Conservation (phyloP, 2,329 filamentous ascomycete species). For the Exophiala sp. region DNA sequence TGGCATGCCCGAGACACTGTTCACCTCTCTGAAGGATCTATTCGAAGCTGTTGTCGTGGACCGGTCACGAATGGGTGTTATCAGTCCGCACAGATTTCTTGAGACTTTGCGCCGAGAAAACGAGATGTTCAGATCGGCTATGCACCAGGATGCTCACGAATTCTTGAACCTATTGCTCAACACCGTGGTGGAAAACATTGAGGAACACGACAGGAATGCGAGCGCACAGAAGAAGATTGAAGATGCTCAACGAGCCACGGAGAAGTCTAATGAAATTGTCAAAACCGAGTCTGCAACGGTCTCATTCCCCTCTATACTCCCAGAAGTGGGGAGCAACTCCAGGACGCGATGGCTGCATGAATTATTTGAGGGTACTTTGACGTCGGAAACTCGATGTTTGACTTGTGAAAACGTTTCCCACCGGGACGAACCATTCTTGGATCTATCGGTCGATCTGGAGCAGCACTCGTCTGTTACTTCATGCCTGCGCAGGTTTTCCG, state of each 20-base stretch:
- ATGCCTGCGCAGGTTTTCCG: conserved; percentile 91
- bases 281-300: conserved; percentile 51
- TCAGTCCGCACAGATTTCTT: conserved; percentile 87
- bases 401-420: conserved; percentile 96
- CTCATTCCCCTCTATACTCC: conserved; percentile 34
- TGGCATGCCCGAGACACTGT: conserved; percentile 91
- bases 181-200: conserved; percentile 89
- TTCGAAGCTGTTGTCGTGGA: conserved; percentile 86
- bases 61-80: conserved; percentile 76
- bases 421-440: conserved; percentile 90
- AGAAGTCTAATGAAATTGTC: conserved; percentile 42
- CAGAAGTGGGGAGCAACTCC: conserved; percentile 50
- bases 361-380: conserved; percentile 90
- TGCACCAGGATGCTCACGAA: conserved; percentile 98
- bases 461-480: conserved; percentile 95
- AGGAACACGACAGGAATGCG: conserved; percentile 67
- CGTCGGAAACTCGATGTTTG: conserved; percentile 92
- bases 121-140: conserved; percentile 93
- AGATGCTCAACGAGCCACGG: conserved; percentile 35
- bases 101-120: conserved; percentile 93
- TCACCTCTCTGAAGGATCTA: conserved; percentile 92
- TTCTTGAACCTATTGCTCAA: conserved; percentile 95
- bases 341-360: conserved; percentile 92
- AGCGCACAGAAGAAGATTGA: conserved; percentile 50
- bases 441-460: conserved; percentile 92